Conservation (phyloP, 2,329 filamentous ascomycete species). For the Domatiomyces catenatus region DNA sequence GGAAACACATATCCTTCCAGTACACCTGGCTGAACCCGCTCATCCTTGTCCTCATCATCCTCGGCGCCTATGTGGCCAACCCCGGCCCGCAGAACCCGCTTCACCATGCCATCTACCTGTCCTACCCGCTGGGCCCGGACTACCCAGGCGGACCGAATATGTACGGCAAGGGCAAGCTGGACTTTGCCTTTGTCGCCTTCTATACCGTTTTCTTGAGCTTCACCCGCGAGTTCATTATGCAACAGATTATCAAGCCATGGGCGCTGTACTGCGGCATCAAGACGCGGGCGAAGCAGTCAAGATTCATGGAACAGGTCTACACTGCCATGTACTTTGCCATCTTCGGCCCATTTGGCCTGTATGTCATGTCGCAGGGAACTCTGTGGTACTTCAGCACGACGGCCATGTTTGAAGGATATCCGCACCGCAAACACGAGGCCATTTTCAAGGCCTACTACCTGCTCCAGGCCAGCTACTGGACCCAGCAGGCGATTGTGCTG, state of each 20-base stretch:
- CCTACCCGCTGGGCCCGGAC: conserved; percentile 52
- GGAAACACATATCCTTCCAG: conserved; percentile 21
- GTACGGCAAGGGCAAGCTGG: conserved; percentile 68
- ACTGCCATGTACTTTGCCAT: conserved; percentile 71
- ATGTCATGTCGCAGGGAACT: conserved; percentile 54
- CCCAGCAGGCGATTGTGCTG: conserved; percentile 72
- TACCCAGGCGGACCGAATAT: conserved; percentile 35
- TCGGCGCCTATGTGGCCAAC: conserved; percentile 52
- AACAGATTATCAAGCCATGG: conserved; percentile 59
- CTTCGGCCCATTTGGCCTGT: conserved; percentile 63
- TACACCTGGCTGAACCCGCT: conserved; percentile 52
- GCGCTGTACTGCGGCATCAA: conserved; percentile 50
- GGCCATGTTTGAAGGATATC: conserved; percentile 72
- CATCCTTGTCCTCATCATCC: conserved; percentile 44
- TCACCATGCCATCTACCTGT: conserved; percentile 65
- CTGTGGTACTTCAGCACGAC: conserved; percentile 81
- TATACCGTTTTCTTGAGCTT: conserved; percentile 75
- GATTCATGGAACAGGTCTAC: conserved; percentile 87
- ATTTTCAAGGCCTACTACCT: conserved; percentile 82
- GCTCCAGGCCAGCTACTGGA: conserved; percentile 78
- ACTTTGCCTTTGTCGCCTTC: conserved; percentile 67
- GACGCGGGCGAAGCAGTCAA: conserved; percentile 56
- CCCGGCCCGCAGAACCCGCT: conserved; percentile 60
- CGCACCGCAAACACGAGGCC: conserved; percentile 60
- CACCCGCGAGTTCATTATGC: conserved; percentile 83